These are phyloP conservation scores for Geopyxis carbonaria DNA, from an alignment of 495 filamentous ascomycete species.

Conservation along the genomic window DNA sequence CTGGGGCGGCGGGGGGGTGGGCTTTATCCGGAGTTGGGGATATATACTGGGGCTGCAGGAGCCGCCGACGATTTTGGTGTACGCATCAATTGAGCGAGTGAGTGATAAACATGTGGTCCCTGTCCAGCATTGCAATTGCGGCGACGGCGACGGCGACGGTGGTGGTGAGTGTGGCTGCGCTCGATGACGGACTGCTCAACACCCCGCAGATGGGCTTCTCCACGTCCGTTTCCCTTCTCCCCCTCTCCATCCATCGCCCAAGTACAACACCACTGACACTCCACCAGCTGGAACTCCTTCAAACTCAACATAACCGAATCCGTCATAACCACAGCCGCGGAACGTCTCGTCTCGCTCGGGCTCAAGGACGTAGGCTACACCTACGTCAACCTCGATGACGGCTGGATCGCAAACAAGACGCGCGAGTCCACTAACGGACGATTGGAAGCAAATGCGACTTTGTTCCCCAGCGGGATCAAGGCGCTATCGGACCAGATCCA, in stretches of 20 bases:
- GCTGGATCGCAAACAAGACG: constrained; percentile 15
- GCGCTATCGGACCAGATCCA: constrained; percentile 24
- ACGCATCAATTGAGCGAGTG: too few relatives aligned
- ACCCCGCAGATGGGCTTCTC: constrained; percentile 20
- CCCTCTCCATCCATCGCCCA: neutral
- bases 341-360: constrained; percentile 18
- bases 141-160: too few relatives aligned
- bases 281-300: constrained; percentile 21
- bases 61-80: too few relatives aligned
- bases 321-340: constrained; percentile 14
- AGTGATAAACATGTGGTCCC: too few relatives aligned
- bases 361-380: constrained; percentile 23
- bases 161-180: too few relatives aligned
- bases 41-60: too few relatives aligned
- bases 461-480: constrained; percentile 26
- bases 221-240: constrained; percentile 3
- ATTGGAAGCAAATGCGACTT: constrained; percentile 18
- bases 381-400: constrained; percentile 24
- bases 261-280: constrained; percentile 1
- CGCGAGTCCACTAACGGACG: constrained; percentile 11
- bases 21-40: too few relatives aligned
- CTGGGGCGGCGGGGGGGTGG: too few relatives aligned
- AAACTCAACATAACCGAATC: constrained; percentile 15
- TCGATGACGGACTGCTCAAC: constrained; percentile 9
- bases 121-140: too few relatives aligned